Evolutionary conservation across 179 eudicot genomes (phyloP), one percentile per base, ranked within the genome.

Genomic region (Drosera spatulata): DNA sequence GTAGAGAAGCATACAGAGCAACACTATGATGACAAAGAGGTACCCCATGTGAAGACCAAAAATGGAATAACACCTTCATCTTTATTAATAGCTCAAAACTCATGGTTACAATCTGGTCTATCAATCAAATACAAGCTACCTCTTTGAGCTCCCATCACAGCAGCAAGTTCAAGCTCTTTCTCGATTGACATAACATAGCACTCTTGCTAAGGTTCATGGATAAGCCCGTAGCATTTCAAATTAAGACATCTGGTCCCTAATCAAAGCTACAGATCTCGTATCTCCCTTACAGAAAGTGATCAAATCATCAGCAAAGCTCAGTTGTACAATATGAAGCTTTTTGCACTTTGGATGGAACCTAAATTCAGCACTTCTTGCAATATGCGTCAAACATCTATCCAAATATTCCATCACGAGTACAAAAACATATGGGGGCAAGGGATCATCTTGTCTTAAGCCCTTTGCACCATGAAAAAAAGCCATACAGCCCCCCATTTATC

Each of bases 361-460:
- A 9, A 49, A 49, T n/a, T 9, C 51, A 49, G 51, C 10, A 5
- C 13, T 49, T 0, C 51, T n/a, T 3, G 4, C 11, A 0, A 49
- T 12, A 5, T 12, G n/a, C 51, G 2, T 49, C 4, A 49, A 9
- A 0, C 11, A 4, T 3, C 56, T 3, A 5, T 43, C 9, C 1
- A 61, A 44, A 48, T 61, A 61, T 5, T 61, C 65, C 56, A 61
- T 61, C 3, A 12, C 39, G 4, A 61, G 41, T 0, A 40, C 48
- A 51, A 61, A 61, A 4, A 61, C 3, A 5, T 39, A 51, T 2
- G 48, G 56, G 2, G 65, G 50, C 6, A 61, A 40, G 2, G 56
- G 56, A 10, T 43, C 55, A 4, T 44, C 48, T 13, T 59, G 38
- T 7, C 50, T 2, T 0, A 59, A 4, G 22, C 61, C 61, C 4